Percentiles rank a stretch among this genome's conserved stretches.
Evolutionary conservation across 352 stramenopile species (phyloP).

Genomic region (Phytopythium mirpurense): DNA sequence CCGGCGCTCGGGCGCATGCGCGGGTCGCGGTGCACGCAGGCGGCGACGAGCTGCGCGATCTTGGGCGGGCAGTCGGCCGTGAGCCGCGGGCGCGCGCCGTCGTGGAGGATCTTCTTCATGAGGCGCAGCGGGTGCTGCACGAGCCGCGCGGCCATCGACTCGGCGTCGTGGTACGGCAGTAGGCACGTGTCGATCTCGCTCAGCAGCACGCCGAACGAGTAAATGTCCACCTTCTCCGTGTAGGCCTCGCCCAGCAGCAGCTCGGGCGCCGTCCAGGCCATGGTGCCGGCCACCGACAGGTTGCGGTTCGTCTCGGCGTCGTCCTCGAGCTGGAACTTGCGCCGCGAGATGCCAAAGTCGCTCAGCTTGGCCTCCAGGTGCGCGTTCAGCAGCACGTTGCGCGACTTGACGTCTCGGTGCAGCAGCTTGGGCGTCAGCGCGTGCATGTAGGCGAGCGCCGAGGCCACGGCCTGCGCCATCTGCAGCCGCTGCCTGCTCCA

Average conservation of each 20-base stretch:
- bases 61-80: constrained; percentile 45
- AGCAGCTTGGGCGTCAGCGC: constrained; percentile 66
- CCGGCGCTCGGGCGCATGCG: constrained; percentile 40
- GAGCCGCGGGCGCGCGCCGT: constrained; percentile 48
- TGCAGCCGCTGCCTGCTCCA: constrained; percentile 49
- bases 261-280: constrained; percentile 63
- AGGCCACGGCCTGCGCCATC: constrained; percentile 49
- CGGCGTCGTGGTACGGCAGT: constrained; percentile 57
- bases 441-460: constrained; percentile 80
- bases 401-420: constrained; percentile 87
- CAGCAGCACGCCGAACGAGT: constrained; percentile 71
- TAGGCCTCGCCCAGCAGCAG: constrained; percentile 62
- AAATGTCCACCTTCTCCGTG: constrained; percentile 73
- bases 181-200: constrained; percentile 69
- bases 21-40: constrained; percentile 48
- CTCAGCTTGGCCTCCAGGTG: constrained; percentile 48
- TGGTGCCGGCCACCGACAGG: constrained; percentile 47
- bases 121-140: constrained; percentile 48
- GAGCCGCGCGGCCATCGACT: constrained; percentile 32
- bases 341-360: constrained; percentile 50
- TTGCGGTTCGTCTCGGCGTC: constrained; percentile 32
- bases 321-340: constrained; percentile 34
- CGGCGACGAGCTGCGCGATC: constrained; percentile 50
- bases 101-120: constrained; percentile 55
- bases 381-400: constrained; percentile 73